Conservation (phyloP, 768 basidiomycete genomes). For the Tremella fuciformis region DNA sequence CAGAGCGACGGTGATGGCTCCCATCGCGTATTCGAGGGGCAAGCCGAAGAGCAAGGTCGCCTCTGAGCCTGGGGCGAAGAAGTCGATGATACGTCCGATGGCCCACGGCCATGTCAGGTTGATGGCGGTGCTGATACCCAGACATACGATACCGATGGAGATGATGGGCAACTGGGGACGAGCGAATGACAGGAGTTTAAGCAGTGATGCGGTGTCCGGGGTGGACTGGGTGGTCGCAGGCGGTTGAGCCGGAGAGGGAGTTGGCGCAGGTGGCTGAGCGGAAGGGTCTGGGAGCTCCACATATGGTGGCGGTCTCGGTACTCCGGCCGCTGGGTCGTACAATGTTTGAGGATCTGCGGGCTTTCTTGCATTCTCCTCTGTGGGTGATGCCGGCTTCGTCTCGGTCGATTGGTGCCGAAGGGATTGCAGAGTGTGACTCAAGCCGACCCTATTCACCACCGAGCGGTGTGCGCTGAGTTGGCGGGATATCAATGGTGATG, state of each 20-base stretch:
- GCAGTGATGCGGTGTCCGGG: conserved; percentile 38
- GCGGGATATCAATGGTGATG: too few relatives aligned
- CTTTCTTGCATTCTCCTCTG: too few relatives aligned
- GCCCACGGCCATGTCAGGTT: conserved; percentile 43
- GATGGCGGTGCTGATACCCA: conserved; percentile 40
- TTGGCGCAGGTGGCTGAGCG: conserved; percentile 13
- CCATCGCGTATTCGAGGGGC: conserved; percentile 41
- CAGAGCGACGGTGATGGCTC: conserved; percentile 24
- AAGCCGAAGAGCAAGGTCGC: conserved; percentile 40
- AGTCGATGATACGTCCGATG: conserved; percentile 47
- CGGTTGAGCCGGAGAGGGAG: conserved; percentile 1
- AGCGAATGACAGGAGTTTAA: conserved; percentile 41
- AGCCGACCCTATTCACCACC: too few relatives aligned
- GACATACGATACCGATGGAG: conserved; percentile 34
- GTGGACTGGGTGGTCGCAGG: conserved; percentile 15
- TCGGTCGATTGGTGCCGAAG: too few relatives aligned
- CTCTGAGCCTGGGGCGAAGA: conserved; percentile 45
- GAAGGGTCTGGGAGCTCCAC: too few relatives aligned
- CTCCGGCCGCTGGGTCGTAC: too few relatives aligned
- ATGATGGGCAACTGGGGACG: conserved; percentile 45
- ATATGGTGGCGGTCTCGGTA: too few relatives aligned
- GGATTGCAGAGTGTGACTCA: too few relatives aligned
- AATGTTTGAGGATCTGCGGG: too few relatives aligned
- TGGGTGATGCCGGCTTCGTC: too few relatives aligned
- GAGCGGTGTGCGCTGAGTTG: too few relatives aligned